phyloP scores from a whole-genome alignment of 176 grass and related monocot genomes.

The Paspalum vaginatum region DNA sequence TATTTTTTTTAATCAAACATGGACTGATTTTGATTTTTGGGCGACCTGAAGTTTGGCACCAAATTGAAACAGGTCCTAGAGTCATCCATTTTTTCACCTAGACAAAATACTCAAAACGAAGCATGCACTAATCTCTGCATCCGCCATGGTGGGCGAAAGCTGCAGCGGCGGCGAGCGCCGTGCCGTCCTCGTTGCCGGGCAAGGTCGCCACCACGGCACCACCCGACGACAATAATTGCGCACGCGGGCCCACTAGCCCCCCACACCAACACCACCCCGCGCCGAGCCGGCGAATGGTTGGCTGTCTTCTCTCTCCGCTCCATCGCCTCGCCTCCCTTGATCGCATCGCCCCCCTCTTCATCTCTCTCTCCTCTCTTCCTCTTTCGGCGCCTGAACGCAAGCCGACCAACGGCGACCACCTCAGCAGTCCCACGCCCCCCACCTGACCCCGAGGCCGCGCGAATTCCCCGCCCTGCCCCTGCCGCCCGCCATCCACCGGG shows the following conservation, averaged over 20 bases:
- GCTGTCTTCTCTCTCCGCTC: background rate
- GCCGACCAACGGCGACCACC: constrained; percentile 67
- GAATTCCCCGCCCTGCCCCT: constrained; percentile 43
- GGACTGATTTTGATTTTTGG: too few relatives aligned
- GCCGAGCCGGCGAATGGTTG: background rate
- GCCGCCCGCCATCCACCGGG: background rate
- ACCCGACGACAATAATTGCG: constrained; percentile 41
- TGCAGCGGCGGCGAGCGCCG: constrained; percentile 18
- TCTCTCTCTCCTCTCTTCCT: background rate
- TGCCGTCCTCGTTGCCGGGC: constrained; percentile 23
- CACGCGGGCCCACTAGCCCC: constrained; percentile 38
- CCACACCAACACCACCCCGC: constrained; percentile 38
- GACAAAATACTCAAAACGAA: too few relatives aligned
- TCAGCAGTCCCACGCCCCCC: constrained; percentile 44
- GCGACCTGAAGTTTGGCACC: too few relatives aligned
- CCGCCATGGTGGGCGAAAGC: too few relatives aligned
- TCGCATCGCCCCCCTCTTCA: background rate
- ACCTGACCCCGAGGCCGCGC: constrained; percentile 28
- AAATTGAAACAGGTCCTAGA: too few relatives aligned
- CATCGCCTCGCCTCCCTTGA: background rate
- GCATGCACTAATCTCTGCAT: too few relatives aligned
- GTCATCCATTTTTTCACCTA: too few relatives aligned
- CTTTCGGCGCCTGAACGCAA: constrained; percentile 48
- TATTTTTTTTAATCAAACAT: too few relatives aligned
- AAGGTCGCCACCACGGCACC: constrained; percentile 39